Conservation (phyloP, 1,284 basidiomycete species). For the Cryptococcus sp. region DNA sequence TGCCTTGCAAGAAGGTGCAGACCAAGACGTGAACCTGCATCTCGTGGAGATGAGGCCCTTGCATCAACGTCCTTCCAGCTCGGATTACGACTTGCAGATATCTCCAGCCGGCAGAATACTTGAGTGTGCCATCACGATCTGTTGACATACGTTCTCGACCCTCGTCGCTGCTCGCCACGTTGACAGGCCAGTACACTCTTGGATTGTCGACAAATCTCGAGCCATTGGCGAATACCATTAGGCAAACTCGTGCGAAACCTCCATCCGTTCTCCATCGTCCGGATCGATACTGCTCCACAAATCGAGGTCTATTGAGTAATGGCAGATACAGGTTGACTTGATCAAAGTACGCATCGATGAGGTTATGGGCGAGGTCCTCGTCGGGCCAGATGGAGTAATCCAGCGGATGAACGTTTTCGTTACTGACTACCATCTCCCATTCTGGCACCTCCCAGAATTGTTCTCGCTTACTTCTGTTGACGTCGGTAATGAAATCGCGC, state of each 20-base stretch:
- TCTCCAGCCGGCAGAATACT: constrained; percentile 70
- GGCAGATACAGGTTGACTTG: constrained; percentile 66
- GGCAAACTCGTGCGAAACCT: constrained; percentile 67
- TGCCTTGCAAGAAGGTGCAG: constrained; percentile 58
- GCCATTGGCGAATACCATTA: constrained; percentile 74
- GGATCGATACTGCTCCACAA: constrained; percentile 64
- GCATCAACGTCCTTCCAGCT: constrained; percentile 59
- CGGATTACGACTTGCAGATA: constrained; percentile 68
- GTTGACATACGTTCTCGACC: constrained; percentile 37
- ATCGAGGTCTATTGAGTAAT: constrained; percentile 74
- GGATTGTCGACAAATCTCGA: constrained; percentile 67
- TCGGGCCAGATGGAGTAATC: constrained; percentile 50
- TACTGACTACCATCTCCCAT: constrained; percentile 51
- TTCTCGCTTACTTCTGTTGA: constrained; percentile 35
- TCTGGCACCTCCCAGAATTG: constrained; percentile 52
- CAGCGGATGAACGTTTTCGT: constrained; percentile 38
- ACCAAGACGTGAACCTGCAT: constrained; percentile 63
- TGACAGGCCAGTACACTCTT: constrained; percentile 58
- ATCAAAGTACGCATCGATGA: constrained; percentile 71
- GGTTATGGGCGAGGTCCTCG: constrained; percentile 61
- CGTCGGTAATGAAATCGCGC: constrained; percentile 31
- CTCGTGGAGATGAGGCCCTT: constrained; percentile 69
- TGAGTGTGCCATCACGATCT: constrained; percentile 45
- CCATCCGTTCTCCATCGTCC: constrained; percentile 63
- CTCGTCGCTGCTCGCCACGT: constrained; percentile 46